Evolutionary conservation across 192 early-diverging fungal genomes (phyloP).

Genomic region (Coemansia sp.): DNA sequence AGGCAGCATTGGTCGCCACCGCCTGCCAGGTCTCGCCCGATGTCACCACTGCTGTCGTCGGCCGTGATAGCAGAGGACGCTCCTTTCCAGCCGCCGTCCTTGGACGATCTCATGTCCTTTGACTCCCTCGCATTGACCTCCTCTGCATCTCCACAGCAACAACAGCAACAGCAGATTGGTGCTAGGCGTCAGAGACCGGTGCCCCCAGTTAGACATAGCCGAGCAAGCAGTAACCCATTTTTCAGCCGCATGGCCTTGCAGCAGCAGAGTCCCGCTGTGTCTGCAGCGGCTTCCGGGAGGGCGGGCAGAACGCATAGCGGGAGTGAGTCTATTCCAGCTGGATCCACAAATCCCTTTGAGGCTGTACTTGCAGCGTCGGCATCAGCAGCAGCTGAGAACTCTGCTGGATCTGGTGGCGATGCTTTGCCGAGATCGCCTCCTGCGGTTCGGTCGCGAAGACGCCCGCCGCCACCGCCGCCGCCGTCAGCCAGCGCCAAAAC

Average conservation of each 20-base stretch:
- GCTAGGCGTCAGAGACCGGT: neutral
- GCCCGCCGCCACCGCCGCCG: conserved; percentile 35
- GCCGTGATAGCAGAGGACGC: neutral
- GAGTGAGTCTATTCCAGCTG: too few relatives aligned
- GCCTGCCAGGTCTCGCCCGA: neutral
- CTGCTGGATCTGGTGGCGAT: neutral
- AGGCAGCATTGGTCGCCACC: neutral
- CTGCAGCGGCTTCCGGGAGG: neutral
- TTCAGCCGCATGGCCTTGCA: neutral
- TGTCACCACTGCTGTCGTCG: neutral
- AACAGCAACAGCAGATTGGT: neutral
- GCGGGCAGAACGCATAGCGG: too few relatives aligned
- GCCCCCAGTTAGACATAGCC: neutral
- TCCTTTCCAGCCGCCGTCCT: neutral
- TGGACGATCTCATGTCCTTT: conserved; percentile 5
- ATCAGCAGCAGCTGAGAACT: neutral
- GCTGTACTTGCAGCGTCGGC: neutral
- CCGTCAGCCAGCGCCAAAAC: conserved; percentile 1
- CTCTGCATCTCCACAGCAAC: neutral
- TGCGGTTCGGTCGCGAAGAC: conserved; percentile 15
- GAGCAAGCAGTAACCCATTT: conserved; percentile 5
- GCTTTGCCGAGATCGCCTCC: conserved; percentile 1
- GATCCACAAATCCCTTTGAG: conserved; percentile 5
- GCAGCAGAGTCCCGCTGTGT: neutral
- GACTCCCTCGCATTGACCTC: neutral